Conservation (phyloP, 75 land plant genomes). For the Pinus albicaulis region DNA sequence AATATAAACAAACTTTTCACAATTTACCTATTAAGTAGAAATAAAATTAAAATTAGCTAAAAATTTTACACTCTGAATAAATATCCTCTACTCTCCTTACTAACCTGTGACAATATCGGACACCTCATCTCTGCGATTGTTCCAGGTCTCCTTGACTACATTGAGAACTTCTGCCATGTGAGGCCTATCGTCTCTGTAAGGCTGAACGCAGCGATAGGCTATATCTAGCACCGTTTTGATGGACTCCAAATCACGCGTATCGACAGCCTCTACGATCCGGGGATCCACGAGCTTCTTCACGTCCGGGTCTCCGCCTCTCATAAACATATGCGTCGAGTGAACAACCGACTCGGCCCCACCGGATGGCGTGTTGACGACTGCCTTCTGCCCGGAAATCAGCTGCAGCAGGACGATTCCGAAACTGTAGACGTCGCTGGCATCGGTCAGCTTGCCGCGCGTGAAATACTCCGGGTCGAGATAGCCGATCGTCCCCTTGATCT, state of each 20-base stretch:
- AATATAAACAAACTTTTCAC: too few relatives aligned
- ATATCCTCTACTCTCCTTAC: too few relatives aligned
- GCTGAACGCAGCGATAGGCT: constrained; percentile 18
- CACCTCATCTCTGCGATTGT: too few relatives aligned
- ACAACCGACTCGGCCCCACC: constrained; percentile 35
- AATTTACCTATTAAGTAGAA: too few relatives aligned
- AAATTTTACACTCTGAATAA: too few relatives aligned
- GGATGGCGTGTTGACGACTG: constrained; percentile 22
- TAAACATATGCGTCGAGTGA: constrained; percentile 7
- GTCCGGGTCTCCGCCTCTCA: not conserved
- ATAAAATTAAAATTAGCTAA: too few relatives aligned
- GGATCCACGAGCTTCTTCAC: constrained; percentile 10
- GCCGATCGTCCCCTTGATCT: constrained; percentile 10
- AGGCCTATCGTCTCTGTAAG: constrained; percentile 23
- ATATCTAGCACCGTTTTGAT: constrained; percentile 11
- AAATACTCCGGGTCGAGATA: constrained; percentile 42
- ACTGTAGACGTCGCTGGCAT: constrained; percentile 41
- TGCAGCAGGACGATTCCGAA: constrained; percentile 39
- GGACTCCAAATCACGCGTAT: constrained; percentile 2
- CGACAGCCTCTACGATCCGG: constrained; percentile 2
- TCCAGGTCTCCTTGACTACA: constrained; percentile 7
- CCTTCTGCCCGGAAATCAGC: constrained; percentile 45
- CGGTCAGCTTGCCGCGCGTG: constrained; percentile 30
- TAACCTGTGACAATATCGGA: too few relatives aligned
- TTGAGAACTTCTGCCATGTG: constrained; percentile 12